Base-by-base conservation (phyloP, 208 protist genomes). In the Naegleria fowleri region DNA sequence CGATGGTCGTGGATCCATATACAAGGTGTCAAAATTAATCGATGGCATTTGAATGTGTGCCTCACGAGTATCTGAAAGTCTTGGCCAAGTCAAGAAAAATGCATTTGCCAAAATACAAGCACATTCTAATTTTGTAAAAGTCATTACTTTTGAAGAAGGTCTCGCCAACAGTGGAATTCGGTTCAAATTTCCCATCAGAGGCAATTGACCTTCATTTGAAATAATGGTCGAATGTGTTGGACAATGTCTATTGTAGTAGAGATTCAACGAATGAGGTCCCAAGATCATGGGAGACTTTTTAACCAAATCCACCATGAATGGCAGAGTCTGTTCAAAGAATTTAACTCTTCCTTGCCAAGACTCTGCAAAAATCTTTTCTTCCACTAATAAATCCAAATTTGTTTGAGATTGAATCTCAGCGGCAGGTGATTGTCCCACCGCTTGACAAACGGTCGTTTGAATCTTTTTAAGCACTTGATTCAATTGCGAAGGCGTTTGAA, bases 11-110 rank as follows among this genome's bases (percentile, higher is more conserved):
- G 29, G 9, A 79, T 79, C n/a, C 7, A 15, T 36, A 33, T 36
- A 59, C n/a, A 89, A 89, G 15, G 22, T 25, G 29, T 55, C 36
- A 39, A 89, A 67, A 89, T 89, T 89, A 67, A 67, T 67, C n/a
- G 5, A 41, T 67, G 48, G 41, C 7, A 67, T 55, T 51, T 41
- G 59, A 5, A n/a, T 4, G 0, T 0, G 0, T 36, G 19, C 55
- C 38, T 88, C 84, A 33, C n/a, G 51, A 79, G 29, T 79, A 33
- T 36, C 29, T 36, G 6, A 7, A 29, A 79, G 19, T 79, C 67
- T 55, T 41, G 43, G 43, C 38, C 55, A 89, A 11, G 86, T 89
- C 25, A 22, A 67, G 51, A 89, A 89, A 19, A 89, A 67, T 15
- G 25, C 48, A 39, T 89, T 33, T 22, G 16, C 19, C 19, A 89